These are phyloP conservation scores for Bondarzewia mesenterica DNA, from an alignment of 1,284 basidiomycete species.

Conservation along the genomic window DNA sequence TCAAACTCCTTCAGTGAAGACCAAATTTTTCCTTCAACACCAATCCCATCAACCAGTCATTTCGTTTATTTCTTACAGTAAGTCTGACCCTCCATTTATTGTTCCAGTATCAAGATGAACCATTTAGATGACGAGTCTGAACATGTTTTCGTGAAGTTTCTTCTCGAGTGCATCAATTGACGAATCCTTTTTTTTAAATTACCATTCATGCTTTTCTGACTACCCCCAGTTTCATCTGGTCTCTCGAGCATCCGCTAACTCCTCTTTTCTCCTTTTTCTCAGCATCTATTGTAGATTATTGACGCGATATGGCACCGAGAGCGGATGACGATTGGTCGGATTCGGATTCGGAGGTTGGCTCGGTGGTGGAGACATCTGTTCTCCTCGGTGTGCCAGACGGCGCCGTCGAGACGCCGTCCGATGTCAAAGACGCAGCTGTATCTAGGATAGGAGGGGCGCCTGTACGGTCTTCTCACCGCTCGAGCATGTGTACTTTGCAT, in stretches of 20 bases:
- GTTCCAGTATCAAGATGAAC: no score
- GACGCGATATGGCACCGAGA: slow-evolving; percentile 14
- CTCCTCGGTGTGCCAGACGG: slow-evolving; percentile 75
- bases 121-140: slow-evolving; percentile 88
- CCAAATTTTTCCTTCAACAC: no score
- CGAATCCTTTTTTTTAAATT: slow-evolving; percentile 52
- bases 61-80: no score
- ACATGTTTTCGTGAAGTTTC: slow-evolving; percentile 37
- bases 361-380: slow-evolving; percentile 61
- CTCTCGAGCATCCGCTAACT: slow-evolving; percentile 6
- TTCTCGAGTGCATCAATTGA: slow-evolving; percentile 48
- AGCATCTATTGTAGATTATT: neutral
- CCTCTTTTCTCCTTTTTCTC: slow-evolving; percentile 9
- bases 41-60: no score
- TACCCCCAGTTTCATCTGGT: slow-evolving; percentile 16
- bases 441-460: slow-evolving; percentile 81
- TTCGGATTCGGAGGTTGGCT: slow-evolving; percentile 53
- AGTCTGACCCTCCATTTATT: no score
- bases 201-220: slow-evolving; percentile 92
- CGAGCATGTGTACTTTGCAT: slow-evolving; percentile 7
- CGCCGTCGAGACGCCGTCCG: slow-evolving; percentile 40
- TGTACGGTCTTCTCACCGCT: slow-evolving; percentile 56
- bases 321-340: slow-evolving; percentile 66
- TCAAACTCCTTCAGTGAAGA: no score
- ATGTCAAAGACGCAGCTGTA: slow-evolving; percentile 65